These are phyloP conservation scores for Oryza glumipatula DNA, from an alignment of 176 grass and related monocot species.

Conservation along the genomic window DNA sequence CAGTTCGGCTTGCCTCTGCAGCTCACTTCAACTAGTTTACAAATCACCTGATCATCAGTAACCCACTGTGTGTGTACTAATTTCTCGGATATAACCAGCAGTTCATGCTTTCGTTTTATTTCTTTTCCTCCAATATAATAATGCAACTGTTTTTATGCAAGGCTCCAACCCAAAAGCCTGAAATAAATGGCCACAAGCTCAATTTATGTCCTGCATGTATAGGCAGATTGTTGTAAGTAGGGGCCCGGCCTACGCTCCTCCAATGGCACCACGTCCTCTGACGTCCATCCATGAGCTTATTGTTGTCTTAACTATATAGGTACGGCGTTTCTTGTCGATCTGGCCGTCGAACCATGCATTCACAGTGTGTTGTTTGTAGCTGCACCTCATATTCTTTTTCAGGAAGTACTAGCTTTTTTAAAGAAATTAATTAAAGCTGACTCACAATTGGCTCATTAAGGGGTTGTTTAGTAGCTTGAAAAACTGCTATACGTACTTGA, in stretches of 20 bases:
- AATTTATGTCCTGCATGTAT: neutral
- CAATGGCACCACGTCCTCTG: neutral
- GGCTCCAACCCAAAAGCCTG: neutral
- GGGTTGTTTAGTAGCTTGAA: no score
- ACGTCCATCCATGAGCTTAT: neutral
- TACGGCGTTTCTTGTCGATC: neutral
- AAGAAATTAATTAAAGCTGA: no score
- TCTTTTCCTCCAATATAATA: no score
- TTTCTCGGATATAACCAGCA: no score
- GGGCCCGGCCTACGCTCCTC: neutral
- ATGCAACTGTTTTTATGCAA: neutral
- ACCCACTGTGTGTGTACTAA: no score
- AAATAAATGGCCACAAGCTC: neutral
- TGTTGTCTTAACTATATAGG: neutral
- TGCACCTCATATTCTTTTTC: neutral
- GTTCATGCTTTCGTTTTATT: no score
- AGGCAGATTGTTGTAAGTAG: neutral
- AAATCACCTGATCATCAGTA: neutral
- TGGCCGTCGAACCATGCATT: neutral
- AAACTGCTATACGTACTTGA: no score
- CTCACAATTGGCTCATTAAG: no score
- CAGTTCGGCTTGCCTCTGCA: no score
- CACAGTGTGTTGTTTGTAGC: neutral
- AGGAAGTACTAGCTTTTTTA: no score
- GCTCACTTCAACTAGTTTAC: no score